phyloP scores from a whole-genome alignment of 2,329 filamentous ascomycete species.

The Ceratocystis colombiana region DNA sequence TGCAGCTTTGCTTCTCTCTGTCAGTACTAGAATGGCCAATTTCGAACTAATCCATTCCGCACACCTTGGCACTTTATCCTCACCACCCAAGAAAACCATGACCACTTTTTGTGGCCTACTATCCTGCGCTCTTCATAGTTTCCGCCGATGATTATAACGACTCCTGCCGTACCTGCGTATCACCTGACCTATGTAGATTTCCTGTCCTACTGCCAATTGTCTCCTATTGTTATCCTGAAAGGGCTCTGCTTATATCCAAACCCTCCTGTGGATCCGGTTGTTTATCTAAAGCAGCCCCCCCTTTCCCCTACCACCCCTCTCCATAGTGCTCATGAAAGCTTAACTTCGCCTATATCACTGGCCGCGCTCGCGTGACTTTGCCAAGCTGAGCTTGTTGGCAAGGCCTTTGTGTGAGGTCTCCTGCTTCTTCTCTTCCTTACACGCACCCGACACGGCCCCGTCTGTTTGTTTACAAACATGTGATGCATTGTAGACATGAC shows the following conservation, averaged over 20 bases:
- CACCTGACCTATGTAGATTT: neutral
- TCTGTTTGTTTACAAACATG: neutral
- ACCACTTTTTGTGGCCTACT: neutral
- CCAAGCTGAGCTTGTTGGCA: neutral
- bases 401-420: neutral
- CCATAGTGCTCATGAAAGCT: too few relatives aligned
- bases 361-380: too few relatives aligned
- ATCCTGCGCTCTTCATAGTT: neutral
- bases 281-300: too few relatives aligned
- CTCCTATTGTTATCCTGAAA: neutral
- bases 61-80: too few relatives aligned
- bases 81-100: neutral
- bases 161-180: conserved; percentile 3
- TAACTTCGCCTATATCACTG: too few relatives aligned
- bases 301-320: too few relatives aligned
- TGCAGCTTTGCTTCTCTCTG: too few relatives aligned
- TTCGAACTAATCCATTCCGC: too few relatives aligned
- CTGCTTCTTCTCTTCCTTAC: neutral
- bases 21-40: too few relatives aligned
- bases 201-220: neutral
- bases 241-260: neutral
- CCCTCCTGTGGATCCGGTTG: too few relatives aligned
- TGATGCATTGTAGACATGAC: conserved; percentile 10
- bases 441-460: neutral
- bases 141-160: neutral